These are phyloP conservation scores for Saprolegnia parasitica DNA, from an alignment of 352 stramenopile genomes.

Conservation along the genomic window DNA sequence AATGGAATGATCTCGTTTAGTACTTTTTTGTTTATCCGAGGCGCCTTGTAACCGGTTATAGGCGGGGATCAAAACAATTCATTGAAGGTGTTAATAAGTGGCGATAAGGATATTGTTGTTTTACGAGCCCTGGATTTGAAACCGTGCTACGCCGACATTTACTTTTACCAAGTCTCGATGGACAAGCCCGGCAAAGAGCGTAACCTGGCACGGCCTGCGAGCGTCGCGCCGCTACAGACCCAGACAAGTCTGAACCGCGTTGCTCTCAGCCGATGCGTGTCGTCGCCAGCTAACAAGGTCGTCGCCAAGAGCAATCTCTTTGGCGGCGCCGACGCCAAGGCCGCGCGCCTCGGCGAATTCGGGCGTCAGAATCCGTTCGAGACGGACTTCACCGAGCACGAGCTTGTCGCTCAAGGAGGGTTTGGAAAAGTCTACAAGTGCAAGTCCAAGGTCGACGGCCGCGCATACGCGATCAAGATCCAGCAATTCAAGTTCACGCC, in stretches of 20 bases:
- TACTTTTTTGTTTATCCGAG: neutral
- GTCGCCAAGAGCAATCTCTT: constrained; percentile 18
- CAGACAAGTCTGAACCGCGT: constrained; percentile 34
- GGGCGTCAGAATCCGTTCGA: constrained; percentile 70
- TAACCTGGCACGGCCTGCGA: constrained; percentile 22
- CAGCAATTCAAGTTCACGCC: constrained; percentile 83
- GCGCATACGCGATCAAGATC: constrained; percentile 74
- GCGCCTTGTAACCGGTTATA: too few relatives aligned
- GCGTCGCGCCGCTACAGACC: constrained; percentile 25
- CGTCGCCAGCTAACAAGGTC: constrained; percentile 39
- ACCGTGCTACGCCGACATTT: too few relatives aligned
- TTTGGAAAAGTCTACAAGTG: constrained; percentile 80
- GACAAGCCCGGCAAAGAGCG: neutral
- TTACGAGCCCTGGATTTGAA: neutral
- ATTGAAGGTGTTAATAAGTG: too few relatives aligned
- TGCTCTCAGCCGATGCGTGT: constrained; percentile 51
- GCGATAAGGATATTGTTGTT: neutral
- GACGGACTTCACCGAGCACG: constrained; percentile 63
- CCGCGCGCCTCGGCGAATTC: constrained; percentile 32
- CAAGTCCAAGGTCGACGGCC: constrained; percentile 59
- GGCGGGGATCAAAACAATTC: too few relatives aligned
- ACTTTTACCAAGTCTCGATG: too few relatives aligned
- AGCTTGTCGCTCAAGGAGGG: constrained; percentile 63
- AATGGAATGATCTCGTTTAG: neutral
- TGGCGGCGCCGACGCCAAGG: neutral